phyloP scores from a whole-genome alignment of 1,139 yeast genomes.

The Torulaspora pretoriensis region DNA sequence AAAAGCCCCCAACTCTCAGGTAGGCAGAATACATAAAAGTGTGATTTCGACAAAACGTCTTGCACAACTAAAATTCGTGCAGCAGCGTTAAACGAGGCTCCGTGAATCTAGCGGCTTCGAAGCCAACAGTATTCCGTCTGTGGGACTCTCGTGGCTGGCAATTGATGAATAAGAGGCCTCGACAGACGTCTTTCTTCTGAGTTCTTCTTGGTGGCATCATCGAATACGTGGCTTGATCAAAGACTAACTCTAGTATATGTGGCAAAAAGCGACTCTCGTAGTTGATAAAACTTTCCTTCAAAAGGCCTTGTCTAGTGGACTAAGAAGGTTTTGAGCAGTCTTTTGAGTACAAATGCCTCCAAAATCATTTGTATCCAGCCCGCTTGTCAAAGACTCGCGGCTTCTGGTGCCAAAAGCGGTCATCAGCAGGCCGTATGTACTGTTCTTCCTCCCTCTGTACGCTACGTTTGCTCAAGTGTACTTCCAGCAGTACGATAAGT shows the following conservation, averaged over 20 bases:
- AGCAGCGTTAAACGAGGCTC: too few relatives aligned
- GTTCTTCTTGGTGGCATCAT: slow-evolving; percentile 1
- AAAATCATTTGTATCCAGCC: slow-evolving; percentile 36
- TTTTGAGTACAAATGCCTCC: slow-evolving; percentile 20
- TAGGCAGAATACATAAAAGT: not conserved
- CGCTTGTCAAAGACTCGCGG: slow-evolving; percentile 41
- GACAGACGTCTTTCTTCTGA: not conserved
- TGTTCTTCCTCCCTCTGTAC: slow-evolving; percentile 79
- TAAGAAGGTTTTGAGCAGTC: not conserved
- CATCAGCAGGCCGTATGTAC: slow-evolving; percentile 67
- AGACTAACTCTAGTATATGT: not conserved
- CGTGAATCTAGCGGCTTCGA: too few relatives aligned
- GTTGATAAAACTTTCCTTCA: not conserved
- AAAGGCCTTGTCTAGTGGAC: not conserved
- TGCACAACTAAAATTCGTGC: too few relatives aligned
- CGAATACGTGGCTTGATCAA: slow-evolving; percentile 1
- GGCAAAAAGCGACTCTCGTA: slow-evolving; percentile 6
- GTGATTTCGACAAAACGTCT: not conserved
- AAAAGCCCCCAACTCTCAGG: not conserved
- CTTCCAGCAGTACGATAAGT: slow-evolving; percentile 64
- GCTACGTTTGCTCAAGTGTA: slow-evolving; percentile 72
- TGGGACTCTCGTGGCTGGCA: too few relatives aligned
- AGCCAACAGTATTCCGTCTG: too few relatives aligned
- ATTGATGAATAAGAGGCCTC: too few relatives aligned
- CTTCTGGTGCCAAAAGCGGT: slow-evolving; percentile 67